These are phyloP conservation scores for Didymellaceae sp. DNA, from an alignment of 2,329 filamentous ascomycete species.

Conservation along the genomic window DNA sequence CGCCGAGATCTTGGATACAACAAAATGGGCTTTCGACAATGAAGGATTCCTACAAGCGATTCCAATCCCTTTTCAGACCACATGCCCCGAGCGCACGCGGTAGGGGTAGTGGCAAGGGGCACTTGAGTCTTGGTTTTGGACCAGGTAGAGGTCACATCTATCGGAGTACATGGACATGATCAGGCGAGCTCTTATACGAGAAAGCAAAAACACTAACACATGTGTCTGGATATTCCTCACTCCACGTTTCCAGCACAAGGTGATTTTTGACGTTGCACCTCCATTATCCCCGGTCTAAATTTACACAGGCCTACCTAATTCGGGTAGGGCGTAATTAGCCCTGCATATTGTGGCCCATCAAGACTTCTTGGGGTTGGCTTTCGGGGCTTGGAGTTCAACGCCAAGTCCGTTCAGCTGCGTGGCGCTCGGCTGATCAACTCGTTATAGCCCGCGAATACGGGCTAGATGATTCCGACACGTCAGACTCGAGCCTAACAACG, in stretches of 20 bases:
- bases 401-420: conserved; percentile 10
- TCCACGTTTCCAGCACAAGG: conserved; percentile 3
- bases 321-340: not conserved
- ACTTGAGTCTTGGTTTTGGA: too few species aligned
- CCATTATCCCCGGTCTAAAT: conserved; percentile 2
- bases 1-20: not conserved
- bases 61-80: not conserved
- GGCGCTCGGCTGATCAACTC: conserved; percentile 10
- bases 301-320: not conserved
- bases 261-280: conserved; percentile 11
- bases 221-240: not conserved
- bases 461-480: conserved; percentile 9
- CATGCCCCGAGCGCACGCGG: not conserved
- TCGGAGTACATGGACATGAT: not conserved
- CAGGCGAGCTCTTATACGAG: not conserved
- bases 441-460: conserved; percentile 10
- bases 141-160: not conserved
- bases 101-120: too few species aligned
- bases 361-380: conserved; percentile 9
- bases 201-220: not conserved
- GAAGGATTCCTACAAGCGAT: not conserved
- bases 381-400: not conserved
- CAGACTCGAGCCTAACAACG: conserved; percentile 15
- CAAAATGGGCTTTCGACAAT: not conserved
- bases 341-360: conserved; percentile 2